Base-by-base conservation (phyloP, 1,139 yeast genomes). In the Eremothecium coryli region DNA sequence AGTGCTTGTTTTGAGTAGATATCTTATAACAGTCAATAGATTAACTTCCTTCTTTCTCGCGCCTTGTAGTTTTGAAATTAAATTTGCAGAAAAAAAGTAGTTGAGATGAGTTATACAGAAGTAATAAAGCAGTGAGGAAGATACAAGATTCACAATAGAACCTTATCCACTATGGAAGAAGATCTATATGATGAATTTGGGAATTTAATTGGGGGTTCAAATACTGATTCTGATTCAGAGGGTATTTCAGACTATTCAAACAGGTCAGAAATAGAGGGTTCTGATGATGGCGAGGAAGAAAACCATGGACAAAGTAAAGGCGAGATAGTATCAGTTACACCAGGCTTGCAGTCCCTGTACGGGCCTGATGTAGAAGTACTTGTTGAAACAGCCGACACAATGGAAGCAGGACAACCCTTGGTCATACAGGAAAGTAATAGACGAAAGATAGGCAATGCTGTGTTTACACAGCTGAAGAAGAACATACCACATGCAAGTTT, bases 181-280 rank as follows among this genome's bases (percentile, higher is more conserved):
- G 81, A 75, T 40, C 56, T 72, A 18, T 82, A 79, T 56, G 95
- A 84, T 58, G 95, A 85, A 71, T 75, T 82, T 56, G 94, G 94
- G 27, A 82, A 82, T 53, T 69, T 70, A 30, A 67, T 85, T 20
- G 86, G 82, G 4, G 39, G 32, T n/a, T 74, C 62, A 23, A 61
- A 63, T 30, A 38, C 52, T 9, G 70, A 61, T 40, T 66, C 73
- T 1, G 76, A 66, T 40, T 67, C 67, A 7, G 26, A 23, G 8
- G 14, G 6, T 8, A 14, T 8, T 8, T 23, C 26, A 9, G 26
- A 23, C 14, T 7, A 8, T 20, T 20, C 22, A 8, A n/a, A n/a
- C n/a, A n/a, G n/a, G n/a, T 20, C 22, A 8, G 22, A 20, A 10
- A 10, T 20, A 20, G n/a, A n/a, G n/a, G 7, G 7, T 7, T 8